Base-by-base conservation (phyloP, 345 rosid genomes). In the Eucalyptus dawsonii region DNA sequence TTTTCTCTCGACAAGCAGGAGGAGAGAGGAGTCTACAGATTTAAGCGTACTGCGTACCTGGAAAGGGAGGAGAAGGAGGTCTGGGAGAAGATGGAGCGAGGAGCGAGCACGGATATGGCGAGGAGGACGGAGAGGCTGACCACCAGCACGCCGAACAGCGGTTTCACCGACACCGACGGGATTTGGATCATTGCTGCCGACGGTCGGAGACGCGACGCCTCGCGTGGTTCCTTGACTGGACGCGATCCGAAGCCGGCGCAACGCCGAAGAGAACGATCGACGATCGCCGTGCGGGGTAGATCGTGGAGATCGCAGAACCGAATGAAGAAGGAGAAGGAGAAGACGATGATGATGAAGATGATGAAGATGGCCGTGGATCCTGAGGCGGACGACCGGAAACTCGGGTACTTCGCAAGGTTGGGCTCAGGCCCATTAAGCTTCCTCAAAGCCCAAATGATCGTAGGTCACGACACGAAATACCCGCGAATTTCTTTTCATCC, bases 121-220 rank as follows among this genome's bases (percentile, higher is more conserved):
- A 96, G 93, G 87, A 96, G 91, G 69, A 97, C 92, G n/a, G 97
- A 96, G 88, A 97, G 91, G 9, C 92, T 90, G 89, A 91, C 91
- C 88, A 97, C 89, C 88, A 95, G 88, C 58, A 93, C 90, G 87
- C 67, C 29, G 93, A 95, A 94, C 89, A 95, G 65, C 56, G 98
- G 98, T 90, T 95, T 96, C 90, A 96, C 97, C 34, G 96, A 90
- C 22, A 92, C 89, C 65, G 87, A 90, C 89, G 92, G 91, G 96
- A 95, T 95, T 92, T 93, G 89, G 93, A 88, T 85, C 89, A 90
- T 90, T 24, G 58, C 47, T 5, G 47, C 47, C 85, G 29, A 22
- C 85, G 47, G 44, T 22, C 85, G 16, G 85, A 21, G 85, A 40
- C 85, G 47, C 50, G 86, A 67, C 27, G 42, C 47, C 44, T 31